Base-by-base conservation (phyloP, 176 grass and related monocot species). In the Oryza glaberrima region DNA sequence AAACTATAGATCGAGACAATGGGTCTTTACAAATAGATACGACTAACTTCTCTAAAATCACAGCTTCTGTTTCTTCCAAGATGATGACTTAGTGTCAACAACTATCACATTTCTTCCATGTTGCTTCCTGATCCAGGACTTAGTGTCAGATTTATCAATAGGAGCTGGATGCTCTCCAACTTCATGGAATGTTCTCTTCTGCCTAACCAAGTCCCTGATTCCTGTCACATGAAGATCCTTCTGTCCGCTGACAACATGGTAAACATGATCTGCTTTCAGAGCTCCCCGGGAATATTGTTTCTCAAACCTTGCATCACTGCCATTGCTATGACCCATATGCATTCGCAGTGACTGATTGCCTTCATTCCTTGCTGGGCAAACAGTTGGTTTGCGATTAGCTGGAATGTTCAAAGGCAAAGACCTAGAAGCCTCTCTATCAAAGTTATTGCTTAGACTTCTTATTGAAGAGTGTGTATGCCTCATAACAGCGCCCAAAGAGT, bases 181-280 rank as follows among this genome's bases (percentile, higher is more conserved):
- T 36, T 92, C 87, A 87, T 48, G 83, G n/a, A 88, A 80, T 15
- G 69, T 83, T 75, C 86, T 92, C 85, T 89, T 94, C 70, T 85
- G 69, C 48, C 73, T 78, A 10, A 84, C 64, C 40, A 88, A 73
- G 36, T 86, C 85, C 77, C 12, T 69, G 28, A 94, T 80, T 49
- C 68, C 70, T 14, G 61, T 40, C 11, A 61, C 38, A 52, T 75
- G 36, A 43, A 43, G 40, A 85, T 88, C 70, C 23, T 73, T 77
- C 17, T 72, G 9, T 32, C 58, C 4, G 3, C 48, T 69, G 20
- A 48, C 19, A 34, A 89, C 63, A 75, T 34, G 51, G 51, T 70
- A 70, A 17, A 11, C 41, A 35, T 41, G 71, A 76, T 81, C 54
- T 11, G 22, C 43, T 35, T 70, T 89, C 19, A 77, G 41, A 65